A percentile compares a stretch with the other conserved stretches of the same genome.
These are phyloP conservation scores for Pyrus bretschneideri DNA, from an alignment of 306 rosid species.

Conservation along the genomic window DNA sequence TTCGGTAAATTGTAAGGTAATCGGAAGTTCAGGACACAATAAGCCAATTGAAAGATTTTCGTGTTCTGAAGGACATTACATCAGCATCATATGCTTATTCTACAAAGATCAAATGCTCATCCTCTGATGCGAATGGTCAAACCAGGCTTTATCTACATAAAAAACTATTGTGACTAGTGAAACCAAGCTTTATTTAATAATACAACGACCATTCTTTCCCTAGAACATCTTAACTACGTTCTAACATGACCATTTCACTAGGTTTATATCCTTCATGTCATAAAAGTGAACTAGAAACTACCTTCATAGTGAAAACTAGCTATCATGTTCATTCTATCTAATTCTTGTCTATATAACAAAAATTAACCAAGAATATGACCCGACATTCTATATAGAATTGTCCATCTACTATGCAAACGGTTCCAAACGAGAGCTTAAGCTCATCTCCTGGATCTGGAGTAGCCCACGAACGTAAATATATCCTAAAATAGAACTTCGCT, in stretches of 20 bases:
- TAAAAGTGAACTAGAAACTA: background rate
- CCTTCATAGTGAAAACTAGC: background rate
- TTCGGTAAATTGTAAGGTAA: background rate
- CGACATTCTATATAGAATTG: background rate
- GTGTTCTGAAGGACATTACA: background rate
- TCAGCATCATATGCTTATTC: background rate
- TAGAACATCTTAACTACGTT: background rate
- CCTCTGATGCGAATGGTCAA: background rate
- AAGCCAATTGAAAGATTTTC: background rate
- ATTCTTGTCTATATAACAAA: background rate
- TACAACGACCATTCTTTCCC: background rate
- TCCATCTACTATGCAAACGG: background rate
- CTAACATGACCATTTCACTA: too few species aligned
- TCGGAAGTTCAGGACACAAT: background rate
- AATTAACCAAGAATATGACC: background rate
- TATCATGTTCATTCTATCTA: background rate
- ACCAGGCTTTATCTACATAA: background rate
- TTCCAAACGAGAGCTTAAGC: background rate
- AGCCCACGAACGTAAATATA: background rate
- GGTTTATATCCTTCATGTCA: background rate
- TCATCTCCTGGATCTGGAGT: background rate
- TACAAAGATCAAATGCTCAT: background rate
- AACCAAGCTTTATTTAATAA: background rate
- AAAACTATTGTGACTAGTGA: background rate
- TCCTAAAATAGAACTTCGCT: background rate